These are phyloP conservation scores for Cutaneotrichosporon sp. DNA, from an alignment of 1,284 basidiomycete genomes.

Conservation along the genomic window DNA sequence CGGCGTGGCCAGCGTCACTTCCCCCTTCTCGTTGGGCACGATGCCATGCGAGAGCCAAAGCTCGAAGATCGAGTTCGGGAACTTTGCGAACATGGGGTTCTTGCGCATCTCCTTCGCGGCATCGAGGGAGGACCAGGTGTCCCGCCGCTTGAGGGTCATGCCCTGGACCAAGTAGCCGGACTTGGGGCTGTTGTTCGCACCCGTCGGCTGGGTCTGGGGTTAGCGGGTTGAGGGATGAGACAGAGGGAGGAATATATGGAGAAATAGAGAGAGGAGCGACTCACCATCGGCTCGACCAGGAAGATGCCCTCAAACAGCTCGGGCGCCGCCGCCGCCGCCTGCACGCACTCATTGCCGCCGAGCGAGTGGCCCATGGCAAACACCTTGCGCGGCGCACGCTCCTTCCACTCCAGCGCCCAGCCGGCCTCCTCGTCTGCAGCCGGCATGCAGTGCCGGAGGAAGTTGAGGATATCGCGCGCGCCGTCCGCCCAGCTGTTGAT, in stretches of 20 bases:
- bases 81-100: conserved; percentile 48
- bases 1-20: conserved; percentile 39
- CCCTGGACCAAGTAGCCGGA: conserved; percentile 41
- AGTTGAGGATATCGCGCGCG: conserved; percentile 52
- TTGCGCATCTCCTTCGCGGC: conserved; percentile 18
- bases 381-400: conserved; percentile 13
- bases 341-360: conserved; percentile 30
- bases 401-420: conserved; percentile 20
- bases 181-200: background rate
- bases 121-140: conserved; percentile 11
- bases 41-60: conserved; percentile 67
- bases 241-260: no score
- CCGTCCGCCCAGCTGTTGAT: conserved; percentile 46
- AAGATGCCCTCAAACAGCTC: conserved; percentile 71
- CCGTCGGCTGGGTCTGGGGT: conserved; percentile 1
- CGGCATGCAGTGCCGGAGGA: conserved; percentile 56
- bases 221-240: no score
- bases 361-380: conserved; percentile 17
- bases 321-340: conserved; percentile 67
- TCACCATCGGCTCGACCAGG: conserved; percentile 68
- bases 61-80: conserved; percentile 65
- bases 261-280: conserved; percentile 12
- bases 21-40: conserved; percentile 39
- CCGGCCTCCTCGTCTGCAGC: background rate
- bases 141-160: conserved; percentile 36